Percentiles rank a stretch among this genome's conserved stretches.
Evolutionary conservation across 1,139 yeast genomes (phyloP).

Genomic region (Candida smagusa): DNA sequence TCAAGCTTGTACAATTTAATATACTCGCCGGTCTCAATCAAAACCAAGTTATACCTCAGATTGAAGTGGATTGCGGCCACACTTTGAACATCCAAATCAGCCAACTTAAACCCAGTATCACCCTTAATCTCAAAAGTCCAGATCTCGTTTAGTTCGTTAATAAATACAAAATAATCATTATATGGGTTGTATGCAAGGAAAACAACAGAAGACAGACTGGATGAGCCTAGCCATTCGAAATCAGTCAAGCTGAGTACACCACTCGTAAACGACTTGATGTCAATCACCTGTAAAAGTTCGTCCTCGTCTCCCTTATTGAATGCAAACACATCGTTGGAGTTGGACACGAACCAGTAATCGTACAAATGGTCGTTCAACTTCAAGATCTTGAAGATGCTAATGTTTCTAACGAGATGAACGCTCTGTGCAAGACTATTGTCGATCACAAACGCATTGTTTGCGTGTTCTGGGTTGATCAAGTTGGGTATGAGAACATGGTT

Average conservation of each 20-base stretch:
- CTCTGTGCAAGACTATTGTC: slow-evolving; percentile 24
- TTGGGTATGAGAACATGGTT: slow-evolving; percentile 11
- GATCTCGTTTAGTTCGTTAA: slow-evolving; percentile 26
- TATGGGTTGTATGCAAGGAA: slow-evolving; percentile 24
- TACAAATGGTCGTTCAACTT: slow-evolving; percentile 34
- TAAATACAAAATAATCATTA: slow-evolving; percentile 29
- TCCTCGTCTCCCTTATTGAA: slow-evolving; percentile 20
- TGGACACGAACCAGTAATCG: slow-evolving; percentile 36
- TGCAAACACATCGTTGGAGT: slow-evolving; percentile 37
- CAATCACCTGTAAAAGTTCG: slow-evolving; percentile 31
- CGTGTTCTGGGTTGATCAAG: slow-evolving; percentile 39
- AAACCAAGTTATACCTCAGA: slow-evolving; percentile 24
- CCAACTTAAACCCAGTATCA: slow-evolving; percentile 4
- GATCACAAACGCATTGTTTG: slow-evolving; percentile 27
- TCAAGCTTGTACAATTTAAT: slow-evolving; percentile 15
- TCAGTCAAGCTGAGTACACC: slow-evolving; percentile 27
- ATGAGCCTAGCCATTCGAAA: slow-evolving; percentile 27
- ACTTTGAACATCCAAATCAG: slow-evolving; percentile 1
- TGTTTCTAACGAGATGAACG: slow-evolving; percentile 17
- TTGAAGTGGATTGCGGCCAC: slow-evolving; percentile 16
- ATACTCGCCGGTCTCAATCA: slow-evolving; percentile 12
- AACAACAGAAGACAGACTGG: slow-evolving; percentile 16
- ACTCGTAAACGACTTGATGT: slow-evolving; percentile 31
- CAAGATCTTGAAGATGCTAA: slow-evolving; percentile 32
- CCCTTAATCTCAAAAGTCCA: slow-evolving; percentile 25